These are phyloP conservation scores for Lachancea kluyveri DNA, from an alignment of 805 yeast species.

Conservation along the genomic window DNA sequence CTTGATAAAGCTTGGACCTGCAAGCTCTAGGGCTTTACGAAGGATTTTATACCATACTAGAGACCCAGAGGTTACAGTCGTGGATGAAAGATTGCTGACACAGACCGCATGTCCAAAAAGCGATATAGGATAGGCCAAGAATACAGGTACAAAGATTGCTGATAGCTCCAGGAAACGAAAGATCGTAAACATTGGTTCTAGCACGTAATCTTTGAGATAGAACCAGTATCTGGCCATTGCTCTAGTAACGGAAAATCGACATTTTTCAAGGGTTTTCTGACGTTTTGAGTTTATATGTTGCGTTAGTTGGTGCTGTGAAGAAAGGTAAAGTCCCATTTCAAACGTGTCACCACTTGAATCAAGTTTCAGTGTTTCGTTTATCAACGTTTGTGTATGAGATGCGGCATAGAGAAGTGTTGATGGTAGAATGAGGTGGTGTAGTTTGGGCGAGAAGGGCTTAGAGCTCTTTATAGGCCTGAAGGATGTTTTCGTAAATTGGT, in stretches of 20 bases:
- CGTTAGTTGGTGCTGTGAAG: conserved; percentile 53
- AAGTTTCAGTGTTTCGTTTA: conserved; percentile 25
- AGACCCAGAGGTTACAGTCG: conserved; percentile 48
- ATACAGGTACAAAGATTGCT: conserved; percentile 61
- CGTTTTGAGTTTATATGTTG: conserved; percentile 35
- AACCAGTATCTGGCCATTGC: conserved; percentile 37
- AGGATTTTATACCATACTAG: conserved; percentile 64
- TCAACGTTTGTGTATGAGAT: background rate
- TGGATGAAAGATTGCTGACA: conserved; percentile 11
- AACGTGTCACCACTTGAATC: conserved; percentile 53
- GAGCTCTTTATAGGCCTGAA: too few relatives aligned
- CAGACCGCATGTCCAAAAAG: conserved; percentile 25
- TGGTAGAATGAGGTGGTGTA: background rate
- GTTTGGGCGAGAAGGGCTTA: too few relatives aligned
- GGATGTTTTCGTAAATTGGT: too few relatives aligned
- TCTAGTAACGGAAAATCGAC: conserved; percentile 20
- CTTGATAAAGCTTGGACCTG: conserved; percentile 89
- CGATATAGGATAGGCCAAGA: conserved; percentile 56
- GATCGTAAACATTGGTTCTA: conserved; percentile 66
- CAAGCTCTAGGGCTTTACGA: conserved; percentile 63
- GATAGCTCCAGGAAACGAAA: conserved; percentile 66
- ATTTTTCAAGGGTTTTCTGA: conserved; percentile 15
- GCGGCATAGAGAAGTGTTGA: background rate
- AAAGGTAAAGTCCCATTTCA: conserved; percentile 56
- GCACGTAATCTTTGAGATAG: conserved; percentile 43